Evolutionary conservation across 148 eudicot genomes (phyloP), one percentile per base, ranked within the genome.

Genomic region (Polygonum maritimum): DNA sequence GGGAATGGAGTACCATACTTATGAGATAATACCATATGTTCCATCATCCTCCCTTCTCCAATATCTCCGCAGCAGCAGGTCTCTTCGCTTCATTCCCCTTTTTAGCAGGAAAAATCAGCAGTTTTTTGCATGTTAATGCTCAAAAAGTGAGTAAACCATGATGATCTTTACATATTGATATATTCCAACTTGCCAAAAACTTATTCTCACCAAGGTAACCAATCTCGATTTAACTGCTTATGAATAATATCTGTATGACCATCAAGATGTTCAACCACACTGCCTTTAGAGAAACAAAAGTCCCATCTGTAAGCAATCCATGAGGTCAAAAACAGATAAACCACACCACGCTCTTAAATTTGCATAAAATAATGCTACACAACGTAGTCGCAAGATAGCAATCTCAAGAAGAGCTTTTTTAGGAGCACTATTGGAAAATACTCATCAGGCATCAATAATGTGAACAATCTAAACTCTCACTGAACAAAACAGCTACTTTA

Each of bases 41-140:
- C 93, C 93, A 78, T 89, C 91, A 60, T 89, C 93, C 76, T 89
- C 93, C 83, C 89, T 89, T 85, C 93, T 89, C 93, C 93, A 89
- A 74, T 89, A 89, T 22, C 93, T 85, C 67, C 84, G 80, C 80
- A 89, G 62, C 78, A 89, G 74, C 57, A 89, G 87, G 74, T 89
- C 93, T 79, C 93, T 84, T 54, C 76, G 78, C 77, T 84, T 87
- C 91, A 89, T 86, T 70, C 91, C 87, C 89, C 93, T 89, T 82
- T 15, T 78, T 77, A 72, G 16, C 77, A 78, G 13, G 16, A 65
- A 33, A 58, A 35, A 14, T 65, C 71, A 65, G 18, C 71, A 36
- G 5, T 35, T 31, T 41, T 35, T 19, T 65, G 44, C 19, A 3
- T 36, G 18, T 39, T 65, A 58, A 58, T 65, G 71, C 12, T 15